These are phyloP conservation scores for Hypomontagnella monticulosa DNA, from an alignment of 495 filamentous ascomycete genomes.

Conservation along the genomic window DNA sequence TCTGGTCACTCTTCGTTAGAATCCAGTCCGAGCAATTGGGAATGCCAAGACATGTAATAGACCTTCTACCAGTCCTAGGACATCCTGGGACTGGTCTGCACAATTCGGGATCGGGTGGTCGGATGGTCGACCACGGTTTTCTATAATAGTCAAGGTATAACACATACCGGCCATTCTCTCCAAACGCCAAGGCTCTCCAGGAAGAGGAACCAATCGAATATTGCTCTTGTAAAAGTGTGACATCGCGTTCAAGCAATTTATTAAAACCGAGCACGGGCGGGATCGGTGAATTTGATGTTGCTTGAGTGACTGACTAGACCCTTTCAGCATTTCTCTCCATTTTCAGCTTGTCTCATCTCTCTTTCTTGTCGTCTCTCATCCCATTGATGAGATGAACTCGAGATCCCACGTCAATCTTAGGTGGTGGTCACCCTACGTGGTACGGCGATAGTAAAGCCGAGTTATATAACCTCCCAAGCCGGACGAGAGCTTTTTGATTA, in stretches of 20 bases:
- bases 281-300: slow-evolving; percentile 18
- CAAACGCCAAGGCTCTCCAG: not conserved
- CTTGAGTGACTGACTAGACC: not conserved
- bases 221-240: slow-evolving; percentile 21
- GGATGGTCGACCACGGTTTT: slow-evolving; percentile 1
- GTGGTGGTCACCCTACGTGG: not conserved
- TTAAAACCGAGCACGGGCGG: slow-evolving; percentile 12
- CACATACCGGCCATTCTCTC: not conserved
- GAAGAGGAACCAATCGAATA: slow-evolving; percentile 32
- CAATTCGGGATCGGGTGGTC: slow-evolving; percentile 18
- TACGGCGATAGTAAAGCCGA: slow-evolving; percentile 1
- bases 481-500: not conserved
- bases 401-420: slow-evolving; percentile 11
- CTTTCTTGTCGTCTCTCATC: slow-evolving; percentile 16
- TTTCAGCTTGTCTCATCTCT: not conserved
- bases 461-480: not conserved
- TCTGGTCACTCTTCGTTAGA: no score
- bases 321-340: no score
- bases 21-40: not conserved
- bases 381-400: slow-evolving; percentile 15
- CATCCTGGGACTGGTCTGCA: not conserved
- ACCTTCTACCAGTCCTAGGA: not conserved
- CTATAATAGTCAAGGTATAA: not conserved
- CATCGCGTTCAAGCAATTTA: slow-evolving; percentile 24
- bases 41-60: not conserved